These are phyloP conservation scores for Racocetra persica DNA, from an alignment of 371 early-diverging fungal species.

Conservation along the genomic window DNA sequence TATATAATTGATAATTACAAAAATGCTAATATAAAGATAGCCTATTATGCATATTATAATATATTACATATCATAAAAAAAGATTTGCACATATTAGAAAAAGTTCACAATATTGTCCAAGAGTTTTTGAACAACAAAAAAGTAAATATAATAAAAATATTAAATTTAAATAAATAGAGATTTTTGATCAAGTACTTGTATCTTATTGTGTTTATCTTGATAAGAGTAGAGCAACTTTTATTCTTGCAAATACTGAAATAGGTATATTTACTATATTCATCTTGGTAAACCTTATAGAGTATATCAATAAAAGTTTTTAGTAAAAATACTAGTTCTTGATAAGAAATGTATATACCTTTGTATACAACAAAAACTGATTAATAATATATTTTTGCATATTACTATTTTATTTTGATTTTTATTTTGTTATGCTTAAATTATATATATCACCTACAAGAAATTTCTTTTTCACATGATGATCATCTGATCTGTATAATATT, in stretches of 20 bases:
- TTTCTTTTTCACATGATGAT: too few relatives aligned
- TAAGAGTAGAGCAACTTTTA: conserved; percentile 9
- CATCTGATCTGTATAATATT: too few relatives aligned
- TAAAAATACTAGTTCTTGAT: not conserved
- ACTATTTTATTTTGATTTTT: not conserved
- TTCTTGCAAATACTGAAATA: conserved; percentile 16
- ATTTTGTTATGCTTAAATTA: not conserved
- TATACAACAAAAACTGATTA: not conserved
- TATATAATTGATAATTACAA: conserved; percentile 28
- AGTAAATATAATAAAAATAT: conserved; percentile 24
- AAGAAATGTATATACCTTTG: not conserved
- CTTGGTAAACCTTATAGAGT: conserved; percentile 3
- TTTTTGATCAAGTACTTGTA: conserved; percentile 30
- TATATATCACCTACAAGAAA: too few relatives aligned
- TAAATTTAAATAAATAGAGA: conserved; percentile 7
- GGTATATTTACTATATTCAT: not conserved
- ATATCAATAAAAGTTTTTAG: not conserved
- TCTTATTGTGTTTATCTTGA: not conserved
- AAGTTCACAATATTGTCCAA: conserved; percentile 7
- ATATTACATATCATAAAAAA: conserved; percentile 9
- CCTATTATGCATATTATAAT: not conserved
- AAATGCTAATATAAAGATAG: not conserved
- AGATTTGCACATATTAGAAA: not conserved
- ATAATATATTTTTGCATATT: not conserved
- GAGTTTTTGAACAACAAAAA: conserved; percentile 18